Conservation (phyloP, 345 rosid genomes). For the Ceriops tagal region DNA sequence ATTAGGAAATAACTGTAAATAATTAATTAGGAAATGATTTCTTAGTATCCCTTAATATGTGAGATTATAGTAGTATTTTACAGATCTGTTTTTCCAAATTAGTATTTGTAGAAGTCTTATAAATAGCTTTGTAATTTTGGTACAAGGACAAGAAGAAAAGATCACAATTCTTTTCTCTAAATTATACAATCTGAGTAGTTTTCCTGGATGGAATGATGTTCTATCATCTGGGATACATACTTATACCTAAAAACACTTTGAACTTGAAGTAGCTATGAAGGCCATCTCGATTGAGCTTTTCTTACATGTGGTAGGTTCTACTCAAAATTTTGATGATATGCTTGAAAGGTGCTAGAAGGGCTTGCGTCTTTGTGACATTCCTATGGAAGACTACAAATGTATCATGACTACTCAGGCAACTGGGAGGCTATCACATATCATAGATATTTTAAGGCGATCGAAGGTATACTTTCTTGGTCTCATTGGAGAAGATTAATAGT, state of each 20-base stretch:
- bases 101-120: too few relatives aligned
- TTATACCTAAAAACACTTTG: slow-evolving; percentile 48
- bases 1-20: too few relatives aligned
- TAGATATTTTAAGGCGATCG: slow-evolving; percentile 73
- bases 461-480: slow-evolving; percentile 52
- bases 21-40: too few relatives aligned
- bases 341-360: slow-evolving; percentile 69
- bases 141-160: too few relatives aligned
- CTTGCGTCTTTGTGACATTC: slow-evolving; percentile 69
- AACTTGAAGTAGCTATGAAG: slow-evolving; percentile 69
- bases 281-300: slow-evolving; percentile 83
- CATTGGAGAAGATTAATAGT: slow-evolving; percentile 8
- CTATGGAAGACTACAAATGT: slow-evolving; percentile 57
- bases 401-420: slow-evolving; percentile 84
- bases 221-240: slow-evolving; percentile 34
- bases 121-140: too few relatives aligned
- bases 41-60: too few relatives aligned
- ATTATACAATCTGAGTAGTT: too few relatives aligned
- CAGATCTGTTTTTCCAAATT: too few relatives aligned
- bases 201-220: slow-evolving; percentile 49
- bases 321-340: slow-evolving; percentile 64
- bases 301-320: slow-evolving; percentile 78
- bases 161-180: too few relatives aligned
- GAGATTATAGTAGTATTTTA: too few relatives aligned
- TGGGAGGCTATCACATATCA: slow-evolving; percentile 68